A percentile compares a stretch with the other conserved stretches of the same genome.
phyloP scores from a whole-genome alignment of 75 land plant genomes.

The Cunninghamia lanceolata region DNA sequence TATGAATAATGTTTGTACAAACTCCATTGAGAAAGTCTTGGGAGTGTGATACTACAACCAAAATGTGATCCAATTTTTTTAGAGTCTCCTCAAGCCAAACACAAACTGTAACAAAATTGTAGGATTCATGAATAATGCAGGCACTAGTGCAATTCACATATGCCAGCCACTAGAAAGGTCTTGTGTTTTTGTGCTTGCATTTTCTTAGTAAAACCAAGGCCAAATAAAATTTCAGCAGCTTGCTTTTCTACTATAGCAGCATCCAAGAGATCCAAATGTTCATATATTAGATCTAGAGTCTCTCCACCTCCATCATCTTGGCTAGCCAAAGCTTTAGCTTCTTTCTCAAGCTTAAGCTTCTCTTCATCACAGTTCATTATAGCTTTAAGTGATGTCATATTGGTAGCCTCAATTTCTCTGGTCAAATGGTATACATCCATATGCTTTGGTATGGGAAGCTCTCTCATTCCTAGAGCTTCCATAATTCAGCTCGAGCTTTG shows the following conservation, averaged over 20 bases:
- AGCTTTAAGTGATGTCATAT: slow-evolving; percentile 77
- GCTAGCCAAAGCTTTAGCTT: slow-evolving; percentile 46
- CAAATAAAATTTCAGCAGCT: slow-evolving; percentile 85
- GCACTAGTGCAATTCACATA: slow-evolving; percentile 91
- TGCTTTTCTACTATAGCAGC: slow-evolving; percentile 87
- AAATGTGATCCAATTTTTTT: too few relatives aligned
- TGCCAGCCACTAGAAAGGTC: slow-evolving; percentile 99
- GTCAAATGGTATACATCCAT: too few relatives aligned
- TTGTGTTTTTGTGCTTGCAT: slow-evolving; percentile 85
- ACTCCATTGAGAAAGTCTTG: too few relatives aligned
- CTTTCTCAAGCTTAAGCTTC: slow-evolving; percentile 65
- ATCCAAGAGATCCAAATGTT: slow-evolving; percentile 81
- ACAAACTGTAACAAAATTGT: too few relatives aligned
- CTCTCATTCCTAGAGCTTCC: too few relatives aligned
- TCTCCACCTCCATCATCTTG: slow-evolving; percentile 90
- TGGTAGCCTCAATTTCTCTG: too few relatives aligned
- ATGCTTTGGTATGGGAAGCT: too few relatives aligned
- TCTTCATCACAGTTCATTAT: slow-evolving; percentile 80
- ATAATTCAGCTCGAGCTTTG: slow-evolving; percentile 88
- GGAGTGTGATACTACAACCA: too few relatives aligned
- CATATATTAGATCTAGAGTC: slow-evolving; percentile 67
- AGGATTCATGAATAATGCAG: slow-evolving; percentile 92
- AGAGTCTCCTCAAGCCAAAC: too few relatives aligned
- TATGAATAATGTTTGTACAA: too few relatives aligned
- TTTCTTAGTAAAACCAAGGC: slow-evolving; percentile 70